These are phyloP conservation scores for Begonia masoniana DNA, from an alignment of 306 rosid genomes.

Conservation along the genomic window DNA sequence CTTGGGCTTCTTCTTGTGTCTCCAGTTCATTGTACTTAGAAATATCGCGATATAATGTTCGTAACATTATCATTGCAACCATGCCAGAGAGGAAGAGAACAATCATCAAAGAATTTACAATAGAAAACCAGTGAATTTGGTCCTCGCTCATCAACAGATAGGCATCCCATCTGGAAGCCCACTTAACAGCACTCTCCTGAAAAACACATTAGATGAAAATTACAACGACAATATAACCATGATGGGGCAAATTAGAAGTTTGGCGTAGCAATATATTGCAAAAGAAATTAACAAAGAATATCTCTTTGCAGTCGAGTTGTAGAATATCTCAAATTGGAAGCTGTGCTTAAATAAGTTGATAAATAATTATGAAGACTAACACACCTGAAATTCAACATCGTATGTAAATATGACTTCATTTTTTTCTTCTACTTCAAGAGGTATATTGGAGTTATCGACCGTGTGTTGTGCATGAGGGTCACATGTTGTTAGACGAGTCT, in stretches of 20 bases:
- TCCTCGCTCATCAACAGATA: slow-evolving; percentile 88
- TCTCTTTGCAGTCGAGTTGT: too few relatives aligned
- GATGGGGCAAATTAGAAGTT: too few relatives aligned
- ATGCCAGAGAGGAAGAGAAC: slow-evolving; percentile 95
- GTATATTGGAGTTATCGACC: slow-evolving; percentile 64
- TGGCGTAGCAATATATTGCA: too few relatives aligned
- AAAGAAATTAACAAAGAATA: too few relatives aligned
- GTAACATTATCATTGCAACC: slow-evolving; percentile 96
- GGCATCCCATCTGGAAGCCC: slow-evolving; percentile 99
- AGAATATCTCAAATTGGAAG: too few relatives aligned
- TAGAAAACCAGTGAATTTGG: slow-evolving; percentile 95
- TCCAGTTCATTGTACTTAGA: slow-evolving; percentile 91
- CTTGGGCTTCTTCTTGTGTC: slow-evolving; percentile 98
- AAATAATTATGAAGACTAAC: slow-evolving; percentile 1
- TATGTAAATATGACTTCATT: slow-evolving; percentile 80
- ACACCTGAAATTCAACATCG: slow-evolving; percentile 92
- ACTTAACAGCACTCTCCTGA: slow-evolving; percentile 83
- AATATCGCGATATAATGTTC: slow-evolving; percentile 89
- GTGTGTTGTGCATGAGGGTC: slow-evolving; percentile 84
- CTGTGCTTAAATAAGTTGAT: too few relatives aligned
- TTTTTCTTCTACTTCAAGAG: slow-evolving; percentile 92
- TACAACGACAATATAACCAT: too few relatives aligned
- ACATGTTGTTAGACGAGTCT: slow-evolving; percentile 73
- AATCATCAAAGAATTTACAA: slow-evolving; percentile 89
- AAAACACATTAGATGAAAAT: background rate